Evolutionary conservation across 768 basidiomycete species (phyloP), one percentile per base, ranked within the genome.

Genomic region (Suillus placidus): DNA sequence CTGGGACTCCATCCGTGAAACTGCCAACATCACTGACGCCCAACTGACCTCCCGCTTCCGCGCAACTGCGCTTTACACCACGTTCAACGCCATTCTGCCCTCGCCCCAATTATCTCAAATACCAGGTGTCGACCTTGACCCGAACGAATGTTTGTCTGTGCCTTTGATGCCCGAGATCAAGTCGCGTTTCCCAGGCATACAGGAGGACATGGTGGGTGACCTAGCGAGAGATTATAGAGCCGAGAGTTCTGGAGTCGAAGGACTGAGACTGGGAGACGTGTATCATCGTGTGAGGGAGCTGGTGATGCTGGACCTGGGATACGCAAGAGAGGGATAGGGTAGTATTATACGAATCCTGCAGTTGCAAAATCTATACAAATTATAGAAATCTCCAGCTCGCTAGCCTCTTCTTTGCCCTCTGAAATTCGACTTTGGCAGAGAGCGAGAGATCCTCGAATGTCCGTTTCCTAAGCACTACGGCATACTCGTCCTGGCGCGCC

Each of bases 1-100:
- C 74, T 98, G 95, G 95, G 79, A 87, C 60, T 74, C 78, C 10
- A 89, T 98, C 54, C 85, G 88, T 23, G 86, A 87, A 72, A 95
- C 94, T 0, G 80, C 84, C 5, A 88, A 89, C 64, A 79, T 94
- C 32, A 88, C 90, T 2, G 95, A 98, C 71, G 82, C 87, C 55
- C 89, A 93, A 71, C 80, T 95, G 63, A 89, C 85, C 69, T 82
- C 84, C 4, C 84, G 91, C n/a, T 87, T 93, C 69, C 84, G 85
- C 47, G 80, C 78, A 64, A 96, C 94, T 0, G 92, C 93, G 18
- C 78, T 95, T 37, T 95, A 90, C 76, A 74, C 82, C 12, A 89
- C 92, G 0, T 80, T 95, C 16, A 76, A 78, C 47, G 79, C 82
- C 5, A 80, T 85, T 37, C 70, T 88, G 30, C 70, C 79, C 4